Base-by-base conservation (phyloP, 768 basidiomycete species). In the Termitomyces sp. region DNA sequence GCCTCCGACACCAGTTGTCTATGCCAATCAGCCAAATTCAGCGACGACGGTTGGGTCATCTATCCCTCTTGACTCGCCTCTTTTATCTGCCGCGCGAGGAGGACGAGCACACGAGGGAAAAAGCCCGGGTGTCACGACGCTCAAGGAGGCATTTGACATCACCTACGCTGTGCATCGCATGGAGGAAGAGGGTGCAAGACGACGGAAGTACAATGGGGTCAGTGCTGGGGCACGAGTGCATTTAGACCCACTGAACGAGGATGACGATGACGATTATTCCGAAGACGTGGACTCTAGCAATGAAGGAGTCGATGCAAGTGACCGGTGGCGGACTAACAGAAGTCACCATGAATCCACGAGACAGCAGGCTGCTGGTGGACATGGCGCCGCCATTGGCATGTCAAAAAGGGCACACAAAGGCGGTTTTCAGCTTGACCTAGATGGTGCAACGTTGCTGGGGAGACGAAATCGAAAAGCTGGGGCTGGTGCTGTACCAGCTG, bases 131-230 rank as follows among this genome's bases (percentile, higher is more conserved):
- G 69, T 98, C 28, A 89, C 93, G 0, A 86, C 90, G 0, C 85
- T 99, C 70, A 98, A 97, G 68, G 97, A 98, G 69, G 95, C 97
- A 4, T 98, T 99, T 72, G 97, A 99, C 70, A 88, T 99, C 67
- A 96, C 97, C 1, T 98, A 98, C 71, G 96, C 97, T 4, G 97
- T 99, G 0, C 97, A 99, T 72, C 87, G 96, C 18, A 98, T 98
- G 96, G 96, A 98, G 70, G 97, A 99, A 72, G 97, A 99, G 72
- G 96, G 94, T 14, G 91, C 90, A 0, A 81, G 92, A 55, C 78
- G 92, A 52, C 82, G 90, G 26, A 92, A 89, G 47, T 90, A 89
- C 72, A 86, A 90, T 55, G 88, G 86, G 12, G 80, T 83, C 4
- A 88, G 87, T 18, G 88, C 86, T 0, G 94, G 94, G 22, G 74